Base-by-base conservation (phyloP, 441 rosid species). In the Aquilaria agallochum region DNA sequence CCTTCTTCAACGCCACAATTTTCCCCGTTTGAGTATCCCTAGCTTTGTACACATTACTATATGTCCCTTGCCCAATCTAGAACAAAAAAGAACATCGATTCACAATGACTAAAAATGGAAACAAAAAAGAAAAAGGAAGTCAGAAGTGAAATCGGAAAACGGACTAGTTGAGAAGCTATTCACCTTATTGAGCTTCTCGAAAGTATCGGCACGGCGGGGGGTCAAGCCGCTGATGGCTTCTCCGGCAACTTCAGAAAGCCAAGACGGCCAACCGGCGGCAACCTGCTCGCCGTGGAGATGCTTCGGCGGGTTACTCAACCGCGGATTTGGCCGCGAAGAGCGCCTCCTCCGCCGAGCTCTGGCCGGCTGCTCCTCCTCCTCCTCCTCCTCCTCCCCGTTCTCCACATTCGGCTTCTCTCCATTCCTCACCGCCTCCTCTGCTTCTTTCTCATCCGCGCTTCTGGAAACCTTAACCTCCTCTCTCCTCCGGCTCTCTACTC, bases 41-140 rank as follows among this genome's bases (percentile, higher is more conserved):
- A 56, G 90, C 90, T 74, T 68, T 85, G 67, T 85, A 85, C 55
- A 85, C 90, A 69, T 81, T 80, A 66, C 90, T 85, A 61, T 85
- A 85, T 8, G 90, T 85, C 42, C 87, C 90, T 74, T 85, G 90
- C 14, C 87, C 90, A 78, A 85, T 85, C 90, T 85, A 59, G 62
- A 49, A 15, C 49, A 51, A 47, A 68, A 52, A 44, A 42, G 61
- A 74, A 3, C 60, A 60, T 9, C 50, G 64, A 45, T n/a, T 45
- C 60, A 9, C 30, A 27, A 4, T 56, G 49, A 55, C 11, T 10
- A 30, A 47, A 31, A 20, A 31, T 36, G 30, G 5, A 67, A 55
- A 55, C 20, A 20, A 27, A 46, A 31, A 20, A 15, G 51, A 34
- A 1, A 60, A 31, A 5, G 8, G 13, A 64, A 55, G 42, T 2